These are phyloP conservation scores for Hypholoma sublateritium DNA, from an alignment of 768 basidiomycete genomes.

Conservation along the genomic window DNA sequence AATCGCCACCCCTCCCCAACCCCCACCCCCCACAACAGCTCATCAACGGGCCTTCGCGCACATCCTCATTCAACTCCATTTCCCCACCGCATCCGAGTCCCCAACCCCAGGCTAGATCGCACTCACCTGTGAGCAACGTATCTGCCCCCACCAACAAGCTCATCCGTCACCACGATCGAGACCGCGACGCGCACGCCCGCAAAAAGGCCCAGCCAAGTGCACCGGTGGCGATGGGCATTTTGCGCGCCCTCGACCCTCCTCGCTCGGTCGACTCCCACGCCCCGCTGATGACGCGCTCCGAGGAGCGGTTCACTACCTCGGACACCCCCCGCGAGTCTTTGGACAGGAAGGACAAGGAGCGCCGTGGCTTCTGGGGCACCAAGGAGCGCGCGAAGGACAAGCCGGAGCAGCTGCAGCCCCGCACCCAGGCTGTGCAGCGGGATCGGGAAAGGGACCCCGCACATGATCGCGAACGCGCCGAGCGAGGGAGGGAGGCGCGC, in stretches of 20 bases:
- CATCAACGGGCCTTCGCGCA: constrained; percentile 40
- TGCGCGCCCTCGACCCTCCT: constrained; percentile 63
- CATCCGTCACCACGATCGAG: constrained; percentile 19
- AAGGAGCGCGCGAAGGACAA: constrained; percentile 39
- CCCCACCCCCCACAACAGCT: constrained; percentile 24
- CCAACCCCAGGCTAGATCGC: constrained; percentile 35
- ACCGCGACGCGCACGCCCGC: constrained; percentile 13
- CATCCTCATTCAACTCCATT: constrained; percentile 51
- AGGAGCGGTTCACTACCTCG: constrained; percentile 30
- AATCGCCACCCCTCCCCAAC: constrained; percentile 21
- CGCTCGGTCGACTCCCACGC: constrained; percentile 12
- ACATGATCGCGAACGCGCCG: constrained; percentile 31
- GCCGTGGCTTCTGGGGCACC: constrained; percentile 54
- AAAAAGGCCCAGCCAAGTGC: constrained; percentile 22
- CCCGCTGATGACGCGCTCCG: constrained; percentile 29
- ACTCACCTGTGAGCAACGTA: constrained; percentile 45
- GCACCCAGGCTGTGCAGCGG: not conserved
- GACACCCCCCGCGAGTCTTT: constrained; percentile 20
- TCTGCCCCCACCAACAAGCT: constrained; percentile 17
- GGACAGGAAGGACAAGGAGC: constrained; percentile 43
- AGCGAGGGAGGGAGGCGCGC: constrained; percentile 21
- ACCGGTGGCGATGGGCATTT: constrained; percentile 51
- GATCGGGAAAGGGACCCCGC: too few species aligned
- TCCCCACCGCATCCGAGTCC: constrained; percentile 41
- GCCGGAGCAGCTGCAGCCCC: constrained; percentile 16